Conservation (phyloP, 2,329 filamentous ascomycete genomes). For the Esteya vermicola region DNA sequence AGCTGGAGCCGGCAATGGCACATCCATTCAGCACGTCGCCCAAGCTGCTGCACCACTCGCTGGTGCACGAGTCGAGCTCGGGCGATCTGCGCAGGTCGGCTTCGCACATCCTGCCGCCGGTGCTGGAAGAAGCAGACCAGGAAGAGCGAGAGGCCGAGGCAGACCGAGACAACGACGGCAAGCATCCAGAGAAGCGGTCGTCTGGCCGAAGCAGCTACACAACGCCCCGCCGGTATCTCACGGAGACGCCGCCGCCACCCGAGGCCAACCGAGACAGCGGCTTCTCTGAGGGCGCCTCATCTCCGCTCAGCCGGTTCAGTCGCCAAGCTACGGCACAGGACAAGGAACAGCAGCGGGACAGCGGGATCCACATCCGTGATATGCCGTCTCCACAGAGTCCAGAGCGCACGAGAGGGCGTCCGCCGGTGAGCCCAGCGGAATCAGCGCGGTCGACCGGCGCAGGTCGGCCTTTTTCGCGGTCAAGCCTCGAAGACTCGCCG, state of each 20-base stretch:
- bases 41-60: slow-evolving; percentile 1
- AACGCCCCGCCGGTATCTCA: too few relatives aligned
- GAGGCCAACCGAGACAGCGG: slow-evolving; percentile 31
- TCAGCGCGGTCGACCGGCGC: background rate
- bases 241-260: too few relatives aligned
- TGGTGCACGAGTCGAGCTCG: slow-evolving; percentile 3
- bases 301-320: slow-evolving; percentile 13
- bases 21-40: slow-evolving; percentile 1
- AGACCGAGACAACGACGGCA: too few relatives aligned
- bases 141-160: slow-evolving; percentile 25
- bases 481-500: background rate
- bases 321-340: slow-evolving; percentile 9
- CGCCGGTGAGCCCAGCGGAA: background rate
- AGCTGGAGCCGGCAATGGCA: too few relatives aligned
- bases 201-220: too few relatives aligned
- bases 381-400: too few relatives aligned
- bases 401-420: background rate
- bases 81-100: slow-evolving; percentile 7
- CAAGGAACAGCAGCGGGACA: slow-evolving; percentile 29
- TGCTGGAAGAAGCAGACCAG: slow-evolving; percentile 38
- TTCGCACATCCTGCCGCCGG: slow-evolving; percentile 32
- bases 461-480: background rate
- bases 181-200: too few relatives aligned
- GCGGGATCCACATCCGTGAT: slow-evolving; percentile 40
- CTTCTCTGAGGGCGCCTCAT: slow-evolving; percentile 30